Evolutionary conservation across 140 eudicot species (phyloP).

Genomic region (Flaveria floridana): DNA sequence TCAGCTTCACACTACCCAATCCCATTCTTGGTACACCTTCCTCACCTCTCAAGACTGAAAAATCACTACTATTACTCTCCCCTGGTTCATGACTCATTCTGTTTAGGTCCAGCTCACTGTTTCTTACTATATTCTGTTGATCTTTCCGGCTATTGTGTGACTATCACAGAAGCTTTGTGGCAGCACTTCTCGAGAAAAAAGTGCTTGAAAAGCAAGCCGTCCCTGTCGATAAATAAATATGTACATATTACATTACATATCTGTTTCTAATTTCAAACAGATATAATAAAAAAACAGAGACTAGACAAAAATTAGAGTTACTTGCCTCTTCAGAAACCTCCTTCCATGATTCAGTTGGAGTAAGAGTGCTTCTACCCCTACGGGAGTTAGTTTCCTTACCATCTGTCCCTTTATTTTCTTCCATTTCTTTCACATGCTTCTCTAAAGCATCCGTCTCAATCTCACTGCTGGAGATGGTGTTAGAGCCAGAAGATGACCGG

Average conservation of each 20-base stretch:
- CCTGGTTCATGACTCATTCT: slow-evolving; percentile 31
- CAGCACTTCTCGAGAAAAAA: slow-evolving; percentile 68
- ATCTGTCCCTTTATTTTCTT: slow-evolving; percentile 55
- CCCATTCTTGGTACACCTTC: slow-evolving; percentile 45
- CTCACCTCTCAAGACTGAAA: slow-evolving; percentile 21
- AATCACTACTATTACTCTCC: slow-evolving; percentile 29
- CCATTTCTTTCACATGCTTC: slow-evolving; percentile 57
- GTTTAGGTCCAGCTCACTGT: slow-evolving; percentile 36
- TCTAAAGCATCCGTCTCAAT: slow-evolving; percentile 68
- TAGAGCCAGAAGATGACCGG: slow-evolving; percentile 98
- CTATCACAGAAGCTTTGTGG: slow-evolving; percentile 54
- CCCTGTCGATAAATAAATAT: slow-evolving; percentile 43
- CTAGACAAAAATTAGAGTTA: not conserved
- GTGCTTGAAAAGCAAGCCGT: slow-evolving; percentile 79
- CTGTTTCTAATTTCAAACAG: not conserved
- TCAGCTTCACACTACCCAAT: slow-evolving; percentile 48
- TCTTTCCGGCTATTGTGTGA: not conserved
- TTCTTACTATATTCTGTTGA: slow-evolving; percentile 28
- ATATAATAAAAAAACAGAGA: not conserved
- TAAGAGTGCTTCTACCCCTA: slow-evolving; percentile 51
- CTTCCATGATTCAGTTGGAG: slow-evolving; percentile 74
- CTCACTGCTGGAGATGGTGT: slow-evolving; percentile 91
- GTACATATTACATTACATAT: not conserved
- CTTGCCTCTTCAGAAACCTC: slow-evolving; percentile 96
- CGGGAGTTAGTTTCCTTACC: slow-evolving; percentile 52